Evolutionary conservation across 2,329 filamentous ascomycete species (phyloP).

Genomic region (Botrytis fabae): DNA sequence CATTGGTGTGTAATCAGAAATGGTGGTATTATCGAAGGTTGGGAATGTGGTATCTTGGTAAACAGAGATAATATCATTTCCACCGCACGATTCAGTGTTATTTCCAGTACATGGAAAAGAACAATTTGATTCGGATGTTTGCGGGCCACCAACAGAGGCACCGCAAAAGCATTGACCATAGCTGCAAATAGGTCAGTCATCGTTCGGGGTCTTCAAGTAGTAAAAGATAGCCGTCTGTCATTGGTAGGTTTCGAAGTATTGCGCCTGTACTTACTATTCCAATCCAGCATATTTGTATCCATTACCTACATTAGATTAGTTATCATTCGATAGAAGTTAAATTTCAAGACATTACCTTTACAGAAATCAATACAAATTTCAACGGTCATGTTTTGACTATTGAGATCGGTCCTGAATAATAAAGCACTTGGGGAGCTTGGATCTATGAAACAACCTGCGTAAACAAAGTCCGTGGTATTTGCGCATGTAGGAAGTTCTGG

Average conservation of each 20-base stretch:
- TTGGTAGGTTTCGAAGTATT: neutral
- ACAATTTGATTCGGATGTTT: slow-evolving; percentile 35
- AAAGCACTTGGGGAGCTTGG: slow-evolving; percentile 36
- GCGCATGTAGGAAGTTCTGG: slow-evolving; percentile 35
- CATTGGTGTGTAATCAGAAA: slow-evolving; percentile 38
- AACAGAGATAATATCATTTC: slow-evolving; percentile 35
- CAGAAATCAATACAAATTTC: slow-evolving; percentile 43
- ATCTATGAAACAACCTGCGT: slow-evolving; percentile 42
- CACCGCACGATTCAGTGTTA: slow-evolving; percentile 35
- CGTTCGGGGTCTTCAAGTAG: neutral
- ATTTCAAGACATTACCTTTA: slow-evolving; percentile 35
- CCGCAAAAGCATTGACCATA: slow-evolving; percentile 40
- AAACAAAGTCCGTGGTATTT: slow-evolving; percentile 41
- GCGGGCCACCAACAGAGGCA: slow-evolving; percentile 40
- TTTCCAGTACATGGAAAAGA: slow-evolving; percentile 35
- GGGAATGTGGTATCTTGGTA: slow-evolving; percentile 43
- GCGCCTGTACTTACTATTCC: slow-evolving; percentile 34
- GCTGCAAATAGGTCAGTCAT: slow-evolving; percentile 25
- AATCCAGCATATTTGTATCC: slow-evolving; percentile 42
- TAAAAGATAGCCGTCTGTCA: neutral
- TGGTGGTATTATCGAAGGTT: slow-evolving; percentile 34
- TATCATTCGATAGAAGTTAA: neutral
- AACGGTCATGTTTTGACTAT: slow-evolving; percentile 41
- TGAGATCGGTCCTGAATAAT: slow-evolving; percentile 36
- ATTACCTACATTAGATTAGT: slow-evolving; percentile 34